Percentiles rank a stretch among this genome's conserved stretches.
phyloP scores from a whole-genome alignment of 768 basidiomycete genomes.

The Austroboletus eburneus region DNA sequence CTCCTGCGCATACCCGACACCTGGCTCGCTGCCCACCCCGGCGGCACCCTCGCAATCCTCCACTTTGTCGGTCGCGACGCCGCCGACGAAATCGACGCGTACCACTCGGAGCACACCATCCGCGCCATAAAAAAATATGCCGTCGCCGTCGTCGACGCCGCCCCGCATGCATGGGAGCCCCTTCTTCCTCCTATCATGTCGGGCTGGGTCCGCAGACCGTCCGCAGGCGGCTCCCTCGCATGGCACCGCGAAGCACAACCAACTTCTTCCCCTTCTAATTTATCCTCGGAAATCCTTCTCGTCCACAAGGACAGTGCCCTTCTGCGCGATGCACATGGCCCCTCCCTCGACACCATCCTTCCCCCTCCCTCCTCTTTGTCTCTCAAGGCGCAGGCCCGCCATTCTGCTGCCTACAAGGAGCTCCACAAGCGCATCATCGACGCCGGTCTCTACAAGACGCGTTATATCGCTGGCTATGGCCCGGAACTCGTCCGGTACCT shows the following conservation, averaged over 20 bases:
- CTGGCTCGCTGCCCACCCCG: slow-evolving; percentile 89
- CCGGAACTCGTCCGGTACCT: slow-evolving; percentile 81
- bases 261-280: slow-evolving; percentile 30
- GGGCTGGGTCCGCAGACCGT: slow-evolving; percentile 69
- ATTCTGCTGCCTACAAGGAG: slow-evolving; percentile 74
- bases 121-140: slow-evolving; percentile 44
- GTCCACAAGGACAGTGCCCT: slow-evolving; percentile 39
- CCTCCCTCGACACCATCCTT: slow-evolving; percentile 41
- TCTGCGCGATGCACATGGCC: slow-evolving; percentile 32
- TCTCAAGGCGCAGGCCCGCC: slow-evolving; percentile 53
- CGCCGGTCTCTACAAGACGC: slow-evolving; percentile 83
- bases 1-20: slow-evolving; percentile 61
- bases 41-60: slow-evolving; percentile 81
- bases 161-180: slow-evolving; percentile 60
- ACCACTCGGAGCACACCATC: slow-evolving; percentile 54
- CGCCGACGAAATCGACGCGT: slow-evolving; percentile 90
- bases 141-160: slow-evolving; percentile 61
- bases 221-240: slow-evolving; percentile 37
- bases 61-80: slow-evolving; percentile 97
- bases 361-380: slow-evolving; percentile 54
- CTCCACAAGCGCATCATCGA: slow-evolving; percentile 71
- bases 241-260: slow-evolving; percentile 66
- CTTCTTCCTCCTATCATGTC: slow-evolving; percentile 82
- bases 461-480: slow-evolving; percentile 83
- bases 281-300: slow-evolving; percentile 60